These are phyloP conservation scores for Clarireedia monteithiana DNA, from an alignment of 2,329 filamentous ascomycete species.

Conservation along the genomic window DNA sequence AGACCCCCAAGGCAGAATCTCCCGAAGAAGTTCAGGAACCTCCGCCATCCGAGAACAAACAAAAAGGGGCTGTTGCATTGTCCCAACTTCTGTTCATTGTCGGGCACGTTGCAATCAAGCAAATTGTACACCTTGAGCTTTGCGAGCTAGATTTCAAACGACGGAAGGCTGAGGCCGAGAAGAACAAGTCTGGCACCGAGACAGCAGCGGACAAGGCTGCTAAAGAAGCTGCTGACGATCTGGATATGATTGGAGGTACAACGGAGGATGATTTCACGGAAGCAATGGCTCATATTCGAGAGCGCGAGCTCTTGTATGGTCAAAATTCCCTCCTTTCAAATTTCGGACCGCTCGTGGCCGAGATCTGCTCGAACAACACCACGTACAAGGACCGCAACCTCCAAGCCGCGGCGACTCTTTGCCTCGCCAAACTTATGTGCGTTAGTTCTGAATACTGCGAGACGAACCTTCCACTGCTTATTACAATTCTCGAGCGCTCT, in stretches of 20 bases:
- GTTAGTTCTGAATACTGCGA: conserved; percentile 96
- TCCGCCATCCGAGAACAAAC: conserved; percentile 34
- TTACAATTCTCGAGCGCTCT: conserved; percentile 95
- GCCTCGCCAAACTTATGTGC: conserved; percentile 97
- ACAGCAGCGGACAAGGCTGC: conserved; percentile 44
- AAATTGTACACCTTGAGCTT: conserved; percentile 96
- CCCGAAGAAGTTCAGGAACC: conserved; percentile 2
- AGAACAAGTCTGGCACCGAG: conserved; percentile 41
- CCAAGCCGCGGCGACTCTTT: conserved; percentile 88
- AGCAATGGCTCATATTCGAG: conserved; percentile 75
- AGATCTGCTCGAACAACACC: conserved; percentile 93
- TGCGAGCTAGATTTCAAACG: conserved; percentile 98
- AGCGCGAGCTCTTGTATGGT: conserved; percentile 77
- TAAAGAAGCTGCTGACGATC: conserved; percentile 71
- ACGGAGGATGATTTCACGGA: conserved; percentile 92
- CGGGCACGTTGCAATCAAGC: conserved; percentile 94
- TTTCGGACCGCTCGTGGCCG: conserved; percentile 85
- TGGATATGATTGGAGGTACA: conserved; percentile 94
- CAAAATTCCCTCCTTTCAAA: conserved; percentile 76
- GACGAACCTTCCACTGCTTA: conserved; percentile 81
- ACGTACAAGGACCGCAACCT: conserved; percentile 83
- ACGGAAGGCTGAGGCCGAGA: conserved; percentile 84
- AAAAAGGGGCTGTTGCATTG: conserved; percentile 65
- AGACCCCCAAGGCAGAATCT: conserved; percentile 15
- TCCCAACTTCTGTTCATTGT: conserved; percentile 93